Base-by-base conservation (phyloP, 345 rosid genomes). In the Dipteronia sinensis region DNA sequence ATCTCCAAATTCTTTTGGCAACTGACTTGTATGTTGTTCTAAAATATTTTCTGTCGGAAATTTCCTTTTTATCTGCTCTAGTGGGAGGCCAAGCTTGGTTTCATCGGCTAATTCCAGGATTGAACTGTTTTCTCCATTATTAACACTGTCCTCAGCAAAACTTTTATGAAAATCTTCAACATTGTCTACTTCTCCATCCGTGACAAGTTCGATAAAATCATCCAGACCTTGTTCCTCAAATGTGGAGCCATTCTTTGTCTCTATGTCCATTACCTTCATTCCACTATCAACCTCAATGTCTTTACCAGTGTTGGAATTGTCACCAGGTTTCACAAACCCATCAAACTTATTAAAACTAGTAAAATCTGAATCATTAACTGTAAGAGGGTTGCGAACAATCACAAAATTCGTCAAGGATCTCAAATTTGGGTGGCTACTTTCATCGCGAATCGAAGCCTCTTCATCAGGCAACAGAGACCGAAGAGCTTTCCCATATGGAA, bases 401-500 rank as follows among this genome's bases (percentile, higher is more conserved):
- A 79, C 80, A 27, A 87, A 81, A 34, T 87, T 87, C 4, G 82
- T 53, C 67, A 86, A 84, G 82, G 89, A 76, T 70, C 55, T 77
- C 69, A 73, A 19, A 59, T 40, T 44, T 15, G 31, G 44, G 64
- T 75, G 46, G 79, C 79, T 72, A 71, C 55, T 77, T 58, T 78
- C 65, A 66, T 76, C 83, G 34, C 27, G 76, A 7, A 73, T 38
- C 1, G 71, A 47, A 31, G 61, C 78, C 47, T 73, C 64, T 20
- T 44, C 65, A 65, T 72, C 51, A 2, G 93, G 92, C 10, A 89
- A 78, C 65, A 88, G 80, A 73, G 93, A 92, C 63, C 79, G 83
- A 73, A 91, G 86, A 82, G 93, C 90, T 79, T 80, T 87, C 58
- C 91, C 89, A 62, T 89, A 90, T 0, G 97, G 94, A 80, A 90